Percentiles rank a stretch among this genome's conserved stretches.
phyloP scores from a whole-genome alignment of 2,329 filamentous ascomycete genomes.

The Colletotrichum camelliae region DNA sequence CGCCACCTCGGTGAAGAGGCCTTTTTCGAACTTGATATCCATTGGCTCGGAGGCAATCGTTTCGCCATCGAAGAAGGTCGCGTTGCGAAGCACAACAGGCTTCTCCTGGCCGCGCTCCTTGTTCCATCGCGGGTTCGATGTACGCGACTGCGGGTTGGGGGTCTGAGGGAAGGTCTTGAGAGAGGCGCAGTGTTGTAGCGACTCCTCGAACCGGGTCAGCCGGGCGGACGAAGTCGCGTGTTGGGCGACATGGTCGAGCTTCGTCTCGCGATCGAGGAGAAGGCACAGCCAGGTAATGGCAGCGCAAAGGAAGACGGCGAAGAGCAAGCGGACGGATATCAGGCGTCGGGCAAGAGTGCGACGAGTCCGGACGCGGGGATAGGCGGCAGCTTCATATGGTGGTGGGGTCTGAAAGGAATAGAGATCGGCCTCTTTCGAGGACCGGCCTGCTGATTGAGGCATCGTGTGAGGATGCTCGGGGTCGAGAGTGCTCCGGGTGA shows the following conservation, averaged over 20 bases:
- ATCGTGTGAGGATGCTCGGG: not conserved
- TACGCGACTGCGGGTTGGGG: slow-evolving; percentile 6
- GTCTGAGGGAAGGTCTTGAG: slow-evolving; percentile 12
- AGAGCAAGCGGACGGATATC: not conserved
- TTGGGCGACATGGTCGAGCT: not conserved
- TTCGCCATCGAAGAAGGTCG: slow-evolving; percentile 49
- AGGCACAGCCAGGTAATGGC: slow-evolving; percentile 12
- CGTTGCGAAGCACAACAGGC: slow-evolving; percentile 42
- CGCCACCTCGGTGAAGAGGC: slow-evolving; percentile 37
- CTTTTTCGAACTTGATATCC: slow-evolving; percentile 43
- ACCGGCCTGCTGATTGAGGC: not conserved
- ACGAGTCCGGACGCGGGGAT: slow-evolving; percentile 10
- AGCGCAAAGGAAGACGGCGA: not conserved
- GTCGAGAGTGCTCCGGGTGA: not conserved
- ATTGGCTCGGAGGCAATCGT: slow-evolving; percentile 33
- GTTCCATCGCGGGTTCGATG: slow-evolving; percentile 45
- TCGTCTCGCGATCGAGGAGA: slow-evolving; percentile 11
- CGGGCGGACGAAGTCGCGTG: slow-evolving; percentile 8
- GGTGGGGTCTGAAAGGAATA: slow-evolving; percentile 10
- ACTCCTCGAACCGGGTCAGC: slow-evolving; percentile 8
- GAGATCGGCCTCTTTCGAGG: slow-evolving; percentile 5
- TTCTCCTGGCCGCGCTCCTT: slow-evolving; percentile 38
- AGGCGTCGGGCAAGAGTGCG: slow-evolving; percentile 2
- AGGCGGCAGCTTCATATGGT: slow-evolving; percentile 17
- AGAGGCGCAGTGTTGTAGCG: slow-evolving; percentile 14